A percentile compares a stretch with the other conserved stretches of the same genome.
These are phyloP conservation scores for Anthracocystis walkeri DNA, from an alignment of 1,284 basidiomycete species.

Conservation along the genomic window DNA sequence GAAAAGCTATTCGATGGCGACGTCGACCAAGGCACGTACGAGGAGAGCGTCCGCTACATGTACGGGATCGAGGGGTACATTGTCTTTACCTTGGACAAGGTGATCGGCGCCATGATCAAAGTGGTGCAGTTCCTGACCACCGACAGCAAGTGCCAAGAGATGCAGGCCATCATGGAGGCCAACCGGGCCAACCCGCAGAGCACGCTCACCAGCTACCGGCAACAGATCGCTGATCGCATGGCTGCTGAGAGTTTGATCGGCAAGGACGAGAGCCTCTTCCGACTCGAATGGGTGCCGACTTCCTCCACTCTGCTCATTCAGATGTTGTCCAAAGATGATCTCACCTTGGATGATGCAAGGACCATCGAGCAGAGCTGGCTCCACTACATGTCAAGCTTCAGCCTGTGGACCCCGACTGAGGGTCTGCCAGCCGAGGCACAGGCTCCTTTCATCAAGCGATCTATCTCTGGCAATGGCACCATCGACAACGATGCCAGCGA, in stretches of 20 bases:
- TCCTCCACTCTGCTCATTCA: conserved; percentile 83
- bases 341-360: conserved; percentile 85
- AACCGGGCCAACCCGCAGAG: conserved; percentile 63
- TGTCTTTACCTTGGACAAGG: conserved; percentile 92
- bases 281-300: conserved; percentile 83
- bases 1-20: conserved; percentile 94
- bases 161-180: conserved; percentile 80
- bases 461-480: conserved; percentile 38
- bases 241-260: conserved; percentile 85
- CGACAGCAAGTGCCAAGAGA: conserved; percentile 85
- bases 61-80: conserved; percentile 94
- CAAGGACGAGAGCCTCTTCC: conserved; percentile 89
- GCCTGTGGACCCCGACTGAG: conserved; percentile 68
- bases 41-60: conserved; percentile 95
- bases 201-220: conserved; percentile 75
- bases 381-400: conserved; percentile 88
- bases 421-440: conserved; percentile 60
- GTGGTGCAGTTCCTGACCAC: conserved; percentile 78
- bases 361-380: conserved; percentile 86
- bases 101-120: conserved; percentile 75
- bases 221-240: conserved; percentile 85
- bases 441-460: conserved; percentile 64
- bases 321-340: conserved; percentile 88
- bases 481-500: conserved; percentile 40
- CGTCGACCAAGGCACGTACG: conserved; percentile 87